Conservation (phyloP, 1,284 basidiomycete genomes). For the Moesziomyces sp. region DNA sequence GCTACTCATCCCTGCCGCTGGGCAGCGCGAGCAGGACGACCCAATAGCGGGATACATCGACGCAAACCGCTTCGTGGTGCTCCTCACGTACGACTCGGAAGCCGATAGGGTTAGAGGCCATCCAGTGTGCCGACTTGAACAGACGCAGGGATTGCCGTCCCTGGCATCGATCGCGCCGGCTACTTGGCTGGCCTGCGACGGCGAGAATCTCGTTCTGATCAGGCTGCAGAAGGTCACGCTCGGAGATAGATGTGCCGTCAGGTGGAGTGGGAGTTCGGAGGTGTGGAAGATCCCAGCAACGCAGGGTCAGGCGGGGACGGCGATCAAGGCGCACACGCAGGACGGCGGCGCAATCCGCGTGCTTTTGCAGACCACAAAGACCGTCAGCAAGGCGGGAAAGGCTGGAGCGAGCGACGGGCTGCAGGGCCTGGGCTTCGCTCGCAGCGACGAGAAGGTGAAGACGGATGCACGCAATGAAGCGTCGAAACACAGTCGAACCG, state of each 20-base stretch:
- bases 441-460: background rate
- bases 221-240: conserved; percentile 15
- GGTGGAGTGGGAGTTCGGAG: conserved; percentile 10
- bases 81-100: conserved; percentile 14
- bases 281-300: conserved; percentile 2
- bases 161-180: conserved; percentile 24
- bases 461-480: background rate
- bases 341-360: conserved; percentile 7
- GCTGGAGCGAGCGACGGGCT: conserved; percentile 5
- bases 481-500: conserved; percentile 4
- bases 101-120: conserved; percentile 24
- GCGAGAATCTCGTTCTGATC: conserved; percentile 1
- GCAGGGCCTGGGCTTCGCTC: conserved; percentile 30
- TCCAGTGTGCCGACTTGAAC: conserved; percentile 20
- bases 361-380: conserved; percentile 17
- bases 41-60: conserved; percentile 49
- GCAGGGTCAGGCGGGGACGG: background rate
- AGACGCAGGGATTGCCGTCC: conserved; percentile 13
- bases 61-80: conserved; percentile 29
- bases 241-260: background rate
- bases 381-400: background rate
- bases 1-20: conserved; percentile 21
- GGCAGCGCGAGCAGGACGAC: background rate
- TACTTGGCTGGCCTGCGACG: conserved; percentile 23
- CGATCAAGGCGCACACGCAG: conserved; percentile 22